These are phyloP conservation scores for Heteromeles arbutifolia DNA, from an alignment of 306 rosid species.

Conservation along the genomic window DNA sequence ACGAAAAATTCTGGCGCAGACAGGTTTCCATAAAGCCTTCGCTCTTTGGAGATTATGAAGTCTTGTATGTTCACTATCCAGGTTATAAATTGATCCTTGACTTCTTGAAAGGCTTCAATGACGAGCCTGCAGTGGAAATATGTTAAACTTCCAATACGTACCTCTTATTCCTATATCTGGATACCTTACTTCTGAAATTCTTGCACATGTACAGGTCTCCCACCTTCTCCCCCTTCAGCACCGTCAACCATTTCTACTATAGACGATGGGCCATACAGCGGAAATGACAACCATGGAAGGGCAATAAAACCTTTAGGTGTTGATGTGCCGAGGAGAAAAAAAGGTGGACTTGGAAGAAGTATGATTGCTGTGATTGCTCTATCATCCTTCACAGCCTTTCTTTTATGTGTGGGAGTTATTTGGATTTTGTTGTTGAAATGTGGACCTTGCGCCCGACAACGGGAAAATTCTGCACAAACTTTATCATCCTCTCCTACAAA, in stretches of 20 bases:
- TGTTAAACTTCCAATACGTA: not conserved
- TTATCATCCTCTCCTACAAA: conserved; percentile 42
- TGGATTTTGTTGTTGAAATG: conserved; percentile 63
- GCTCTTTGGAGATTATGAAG: conserved; percentile 70
- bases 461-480: conserved; percentile 34
- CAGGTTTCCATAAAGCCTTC: conserved; percentile 55
- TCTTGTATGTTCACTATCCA: conserved; percentile 71
- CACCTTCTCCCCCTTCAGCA: conserved; percentile 84
- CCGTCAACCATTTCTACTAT: conserved; percentile 41
- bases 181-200: conserved; percentile 17
- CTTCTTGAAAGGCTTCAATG: not conserved
- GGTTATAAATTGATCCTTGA: conserved; percentile 35
- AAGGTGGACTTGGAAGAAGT: conserved; percentile 40
- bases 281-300: conserved; percentile 44
- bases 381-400: conserved; percentile 64
- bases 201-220: conserved; percentile 65
- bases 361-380: conserved; percentile 45
- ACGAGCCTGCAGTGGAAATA: not conserved
- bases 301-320: conserved; percentile 81
- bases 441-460: conserved; percentile 21
- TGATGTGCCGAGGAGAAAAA: conserved; percentile 53
- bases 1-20: conserved; percentile 63
- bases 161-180: not conserved
- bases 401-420: conserved; percentile 49
- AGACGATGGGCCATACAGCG: conserved; percentile 55